Evolutionary conservation across 1,139 yeast genomes (phyloP).

Genomic region (Yamadazyma diospyri): DNA sequence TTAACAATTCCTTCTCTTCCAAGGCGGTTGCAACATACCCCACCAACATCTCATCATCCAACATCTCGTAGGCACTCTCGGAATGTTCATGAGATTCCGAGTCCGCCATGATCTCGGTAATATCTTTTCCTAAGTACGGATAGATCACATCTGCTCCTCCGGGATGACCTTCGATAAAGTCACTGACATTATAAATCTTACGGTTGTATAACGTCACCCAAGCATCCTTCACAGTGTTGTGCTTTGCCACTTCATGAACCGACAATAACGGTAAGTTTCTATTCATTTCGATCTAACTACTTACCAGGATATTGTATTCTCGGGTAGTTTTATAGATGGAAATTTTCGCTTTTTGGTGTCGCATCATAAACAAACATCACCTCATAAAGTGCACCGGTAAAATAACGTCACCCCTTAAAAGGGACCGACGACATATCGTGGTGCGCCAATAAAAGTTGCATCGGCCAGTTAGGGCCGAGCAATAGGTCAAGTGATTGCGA

Average conservation of each 20-base stretch:
- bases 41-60: slow-evolving; percentile 64
- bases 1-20: slow-evolving; percentile 41
- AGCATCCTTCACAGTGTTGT: slow-evolving; percentile 51
- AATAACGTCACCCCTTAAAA: no score
- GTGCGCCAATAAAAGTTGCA: no score
- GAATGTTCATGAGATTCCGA: slow-evolving; percentile 69
- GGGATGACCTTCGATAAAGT: slow-evolving; percentile 79
- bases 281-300: no score
- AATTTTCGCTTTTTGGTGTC: slow-evolving; percentile 2
- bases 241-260: slow-evolving; percentile 42
- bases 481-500: no score
- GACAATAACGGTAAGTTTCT: slow-evolving; percentile 34
- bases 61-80: slow-evolving; percentile 82
- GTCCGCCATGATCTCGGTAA: slow-evolving; percentile 77
- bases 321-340: not conserved
- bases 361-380: no score
- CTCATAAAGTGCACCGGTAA: no score
- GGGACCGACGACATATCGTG: no score
- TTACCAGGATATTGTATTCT: not conserved
- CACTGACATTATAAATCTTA: slow-evolving; percentile 79
- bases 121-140: slow-evolving; percentile 81
- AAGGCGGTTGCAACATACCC: slow-evolving; percentile 46
- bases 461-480: no score
- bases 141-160: slow-evolving; percentile 76
- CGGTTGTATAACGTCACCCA: slow-evolving; percentile 76